Conservation (phyloP, 768 basidiomycete species). For the Guyanaporus albipodus region DNA sequence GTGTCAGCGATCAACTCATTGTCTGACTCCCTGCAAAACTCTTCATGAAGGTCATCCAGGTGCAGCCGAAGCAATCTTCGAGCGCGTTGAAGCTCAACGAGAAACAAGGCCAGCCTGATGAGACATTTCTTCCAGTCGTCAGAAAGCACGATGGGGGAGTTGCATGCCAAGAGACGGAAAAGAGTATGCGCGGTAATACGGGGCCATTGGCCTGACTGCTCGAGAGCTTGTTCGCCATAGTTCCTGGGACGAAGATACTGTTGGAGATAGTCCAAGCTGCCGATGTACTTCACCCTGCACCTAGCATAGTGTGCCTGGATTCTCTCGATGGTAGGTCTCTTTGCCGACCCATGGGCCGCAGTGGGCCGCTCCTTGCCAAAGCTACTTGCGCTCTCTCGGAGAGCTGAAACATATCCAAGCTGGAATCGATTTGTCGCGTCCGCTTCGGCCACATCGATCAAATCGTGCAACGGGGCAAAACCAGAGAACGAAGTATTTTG, state of each 20-base stretch:
- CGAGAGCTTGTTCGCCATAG: slow-evolving; percentile 15
- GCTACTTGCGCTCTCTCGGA: slow-evolving; percentile 3
- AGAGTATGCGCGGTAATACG: slow-evolving; percentile 30
- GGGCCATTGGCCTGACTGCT: slow-evolving; percentile 36
- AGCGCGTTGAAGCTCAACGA: slow-evolving; percentile 36
- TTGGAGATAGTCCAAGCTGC: background rate
- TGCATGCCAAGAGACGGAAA: slow-evolving; percentile 29
- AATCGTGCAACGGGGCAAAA: background rate
- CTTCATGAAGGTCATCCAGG: slow-evolving; percentile 23
- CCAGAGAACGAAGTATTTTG: background rate
- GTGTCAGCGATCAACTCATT: slow-evolving; percentile 11
- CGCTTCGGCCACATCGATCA: slow-evolving; percentile 1
- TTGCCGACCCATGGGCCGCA: background rate
- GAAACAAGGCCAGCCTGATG: slow-evolving; percentile 23
- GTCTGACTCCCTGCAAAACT: slow-evolving; percentile 27
- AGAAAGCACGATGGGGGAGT: slow-evolving; percentile 13
- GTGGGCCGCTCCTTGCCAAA: slow-evolving; percentile 5
- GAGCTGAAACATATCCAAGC: slow-evolving; percentile 4
- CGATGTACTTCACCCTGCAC: slow-evolving; percentile 5
- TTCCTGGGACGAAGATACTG: slow-evolving; percentile 12
- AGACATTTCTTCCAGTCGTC: slow-evolving; percentile 32
- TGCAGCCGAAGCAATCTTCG: slow-evolving; percentile 32
- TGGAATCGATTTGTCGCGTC: slow-evolving; percentile 12
- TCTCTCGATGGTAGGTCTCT: background rate
- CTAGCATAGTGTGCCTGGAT: slow-evolving; percentile 11